Base-by-base conservation (phyloP, 2,329 filamentous ascomycete genomes). In the Aureobasidium subglaciale region DNA sequence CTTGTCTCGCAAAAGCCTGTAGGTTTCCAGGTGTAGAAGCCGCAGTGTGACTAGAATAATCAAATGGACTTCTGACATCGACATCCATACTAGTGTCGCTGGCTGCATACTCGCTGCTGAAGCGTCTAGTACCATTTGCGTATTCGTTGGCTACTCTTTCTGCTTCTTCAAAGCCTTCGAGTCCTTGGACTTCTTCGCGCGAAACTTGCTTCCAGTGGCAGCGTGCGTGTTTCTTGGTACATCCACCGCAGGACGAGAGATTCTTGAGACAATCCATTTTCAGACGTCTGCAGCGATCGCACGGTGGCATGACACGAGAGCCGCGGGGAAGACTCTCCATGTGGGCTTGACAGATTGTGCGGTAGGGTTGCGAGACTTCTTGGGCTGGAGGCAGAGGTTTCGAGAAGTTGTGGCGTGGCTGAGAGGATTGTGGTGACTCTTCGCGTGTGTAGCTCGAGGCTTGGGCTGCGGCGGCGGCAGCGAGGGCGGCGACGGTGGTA, bases 171-270 rank as follows among this genome's bases (percentile, higher is more conserved):
- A 67, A 52, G 18, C 66, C 62, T 34, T 68, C 66, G 1, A 70
- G 59, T 5, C 61, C 64, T 27, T 63, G 63, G 11, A 70, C 61
- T 63, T 95, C 90, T 3, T 86, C 85, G 29, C 88, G 83, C 15
- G 82, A 84, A n/a, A 93, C 82, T 41, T 87, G 83, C 62, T 85
- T 87, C 90, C 90, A 95, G 13, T 84, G 85, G 68, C 90, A 95
- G 64, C 90, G 91, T 18, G 88, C 88, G 67, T 95, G 90, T 68
- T 95, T 95, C 68, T 88, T 91, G 0, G 90, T 95, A 69, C 90
- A 95, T 20, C 88, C 89, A 69, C 86, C 83, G 65, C 90, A 95
- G 8, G 89, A 88, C 0, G 89, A 95, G 35, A 93, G 75, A 60
- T 95, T 88, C 71, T 95, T 95, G 45, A 91, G 75, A 59, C 90